These are phyloP conservation scores for Sechiopsis laciniata DNA, from an alignment of 306 rosid genomes.

Conservation along the genomic window DNA sequence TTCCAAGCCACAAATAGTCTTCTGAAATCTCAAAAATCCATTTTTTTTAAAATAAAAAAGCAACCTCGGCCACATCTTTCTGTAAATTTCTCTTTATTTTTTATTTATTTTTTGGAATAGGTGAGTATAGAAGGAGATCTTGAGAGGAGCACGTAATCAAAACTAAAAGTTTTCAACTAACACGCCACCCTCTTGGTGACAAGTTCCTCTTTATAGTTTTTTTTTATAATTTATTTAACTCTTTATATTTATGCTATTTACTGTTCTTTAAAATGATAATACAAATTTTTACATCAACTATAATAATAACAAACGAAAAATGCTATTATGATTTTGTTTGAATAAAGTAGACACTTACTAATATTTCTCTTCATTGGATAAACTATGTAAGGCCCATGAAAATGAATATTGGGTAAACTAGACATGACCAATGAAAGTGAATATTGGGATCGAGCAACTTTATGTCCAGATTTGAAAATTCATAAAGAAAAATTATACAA, in stretches of 20 bases:
- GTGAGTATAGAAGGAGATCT: too few species aligned
- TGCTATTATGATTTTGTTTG: background rate
- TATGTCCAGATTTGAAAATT: background rate
- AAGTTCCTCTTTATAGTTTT: too few species aligned
- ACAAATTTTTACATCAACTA: background rate
- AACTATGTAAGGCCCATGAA: background rate
- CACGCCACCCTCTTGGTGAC: too few species aligned
- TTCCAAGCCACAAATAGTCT: constrained; percentile 8
- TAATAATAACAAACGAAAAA: background rate
- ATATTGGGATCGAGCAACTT: background rate
- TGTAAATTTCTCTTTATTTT: background rate
- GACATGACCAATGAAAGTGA: background rate
- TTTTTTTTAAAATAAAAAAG: background rate
- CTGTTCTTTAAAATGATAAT: background rate
- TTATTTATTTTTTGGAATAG: background rate
- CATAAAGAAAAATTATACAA: background rate
- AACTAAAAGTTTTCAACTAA: too few species aligned
- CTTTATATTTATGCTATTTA: background rate
- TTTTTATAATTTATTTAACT: background rate
- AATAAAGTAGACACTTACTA: too few species aligned
- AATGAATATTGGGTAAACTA: too few species aligned
- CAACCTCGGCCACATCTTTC: background rate
- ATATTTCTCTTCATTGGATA: too few species aligned
- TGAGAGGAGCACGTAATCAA: too few species aligned
- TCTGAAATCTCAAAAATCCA: background rate